Conservation (phyloP, 805 yeast genomes). For the Yamadazyma phyllophila region DNA sequence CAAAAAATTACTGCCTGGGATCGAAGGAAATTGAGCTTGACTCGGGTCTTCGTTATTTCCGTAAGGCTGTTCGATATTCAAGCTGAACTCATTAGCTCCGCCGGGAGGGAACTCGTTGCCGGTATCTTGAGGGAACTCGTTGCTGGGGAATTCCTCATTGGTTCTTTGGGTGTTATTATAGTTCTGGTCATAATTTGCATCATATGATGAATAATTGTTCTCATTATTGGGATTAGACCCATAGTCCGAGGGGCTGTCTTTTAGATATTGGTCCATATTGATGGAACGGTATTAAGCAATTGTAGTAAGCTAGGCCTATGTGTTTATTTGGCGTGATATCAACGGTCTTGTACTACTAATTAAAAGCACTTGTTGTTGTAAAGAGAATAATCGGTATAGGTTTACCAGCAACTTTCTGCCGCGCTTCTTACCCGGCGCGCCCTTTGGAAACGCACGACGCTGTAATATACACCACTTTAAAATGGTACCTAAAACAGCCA, state of each 20-base stretch:
- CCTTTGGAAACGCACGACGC: neutral
- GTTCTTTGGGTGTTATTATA: neutral
- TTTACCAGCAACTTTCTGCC: neutral
- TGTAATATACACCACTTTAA: neutral
- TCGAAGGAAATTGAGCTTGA: conserved; percentile 12
- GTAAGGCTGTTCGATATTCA: conserved; percentile 16
- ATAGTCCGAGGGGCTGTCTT: conserved; percentile 31
- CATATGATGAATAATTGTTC: neutral
- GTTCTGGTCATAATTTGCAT: neutral
- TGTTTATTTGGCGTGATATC: neutral
- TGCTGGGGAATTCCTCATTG: too few species aligned
- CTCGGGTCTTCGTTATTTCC: conserved; percentile 3
- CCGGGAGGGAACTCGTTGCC: neutral
- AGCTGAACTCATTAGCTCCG: conserved; percentile 11
- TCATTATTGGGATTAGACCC: conserved; percentile 5
- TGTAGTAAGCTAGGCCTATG: too few species aligned
- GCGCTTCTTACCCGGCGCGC: neutral
- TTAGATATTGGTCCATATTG: conserved; percentile 30
- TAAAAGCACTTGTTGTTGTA: neutral
- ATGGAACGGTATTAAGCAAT: neutral
- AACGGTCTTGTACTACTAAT: too few species aligned
- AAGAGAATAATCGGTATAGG: neutral
- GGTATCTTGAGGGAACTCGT: neutral
- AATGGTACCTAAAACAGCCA: too few species aligned
- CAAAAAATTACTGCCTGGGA: conserved; percentile 15